Evolutionary conservation across 2,329 filamentous ascomycete species (phyloP), one percentile per base, ranked within the genome.

Genomic region (Ophiostoma australiae): DNA sequence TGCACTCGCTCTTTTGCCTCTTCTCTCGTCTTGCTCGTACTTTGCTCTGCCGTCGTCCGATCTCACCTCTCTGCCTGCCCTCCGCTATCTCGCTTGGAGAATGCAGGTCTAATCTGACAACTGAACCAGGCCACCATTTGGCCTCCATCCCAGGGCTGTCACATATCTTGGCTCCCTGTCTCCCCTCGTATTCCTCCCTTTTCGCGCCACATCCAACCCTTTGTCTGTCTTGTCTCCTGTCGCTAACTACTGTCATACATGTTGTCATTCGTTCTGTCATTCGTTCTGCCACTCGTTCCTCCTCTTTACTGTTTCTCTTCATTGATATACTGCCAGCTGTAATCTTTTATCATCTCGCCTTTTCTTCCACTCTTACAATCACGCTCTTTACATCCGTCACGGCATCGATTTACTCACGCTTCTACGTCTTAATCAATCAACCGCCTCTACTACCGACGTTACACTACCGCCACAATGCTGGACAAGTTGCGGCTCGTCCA

Each of bases 401-500:
- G 17, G 20, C 44, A 11, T 58, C 0, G 7, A 11, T 13, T 27
- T 27, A 58, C 48, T 11, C 44, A 48, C 8, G 7, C 13, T n/a
- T 15, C 3, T 48, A 10, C 17, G 23, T 11, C 6, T 33, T 33
- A 17, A 17, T 15, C 15, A 27, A 23, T 13, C 11, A 33, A 63
- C 27, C 13, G 15, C 11, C 27, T 27, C 10, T 33, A 31, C 31
- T 17, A 31, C 15, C 27, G 3, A 65, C 27, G 33, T 39, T 37
- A 41, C 33, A 3, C 27, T 68, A 17, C 41, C 68, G 69, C 39
- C 39, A 74, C 69, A 69, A 77, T 78, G 75, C 39, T 79, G 69
- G 73, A 73, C 63, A 75, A 74, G 11, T 70, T 76, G 5, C 76
- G 76, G 67, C 71, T 77, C 39, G 75, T 76, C 68, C 74, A 75